These are phyloP conservation scores for Pleurotus salmoneostramineus DNA, from an alignment of 768 basidiomycete species.

Conservation along the genomic window DNA sequence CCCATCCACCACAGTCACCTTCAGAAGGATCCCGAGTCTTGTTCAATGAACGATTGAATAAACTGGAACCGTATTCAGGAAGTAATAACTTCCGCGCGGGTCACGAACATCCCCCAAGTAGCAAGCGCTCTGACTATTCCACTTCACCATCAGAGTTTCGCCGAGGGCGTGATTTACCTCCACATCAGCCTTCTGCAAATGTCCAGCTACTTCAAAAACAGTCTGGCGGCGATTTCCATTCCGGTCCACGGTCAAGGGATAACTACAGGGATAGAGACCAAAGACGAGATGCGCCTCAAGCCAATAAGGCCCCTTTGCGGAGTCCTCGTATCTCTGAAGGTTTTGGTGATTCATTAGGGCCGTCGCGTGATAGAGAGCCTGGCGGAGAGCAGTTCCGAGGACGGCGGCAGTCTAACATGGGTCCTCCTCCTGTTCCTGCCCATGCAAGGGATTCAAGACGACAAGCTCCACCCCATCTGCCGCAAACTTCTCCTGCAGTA, in stretches of 20 bases:
- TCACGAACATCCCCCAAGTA: constrained; percentile 38
- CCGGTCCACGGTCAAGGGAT: neutral
- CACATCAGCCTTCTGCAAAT: constrained; percentile 32
- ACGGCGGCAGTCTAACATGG: constrained; percentile 37
- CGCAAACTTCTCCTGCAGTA: constrained; percentile 25
- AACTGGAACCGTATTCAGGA: constrained; percentile 69
- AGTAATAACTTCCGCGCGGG: constrained; percentile 38
- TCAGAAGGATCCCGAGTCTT: constrained; percentile 66
- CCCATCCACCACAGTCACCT: constrained; percentile 40
- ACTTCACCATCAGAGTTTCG: constrained; percentile 36
- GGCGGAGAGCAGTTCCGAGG: neutral
- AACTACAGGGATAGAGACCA: constrained; percentile 5
- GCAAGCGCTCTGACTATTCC: constrained; percentile 37
- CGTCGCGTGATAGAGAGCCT: constrained; percentile 10
- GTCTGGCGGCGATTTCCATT: constrained; percentile 20
- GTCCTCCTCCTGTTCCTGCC: constrained; percentile 44
- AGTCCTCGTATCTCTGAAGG: constrained; percentile 31
- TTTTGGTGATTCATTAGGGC: constrained; percentile 14
- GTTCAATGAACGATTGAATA: constrained; percentile 95
- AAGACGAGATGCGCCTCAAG: constrained; percentile 18
- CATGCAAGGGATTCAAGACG: constrained; percentile 40
- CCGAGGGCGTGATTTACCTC: constrained; percentile 39
- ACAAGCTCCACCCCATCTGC: constrained; percentile 58
- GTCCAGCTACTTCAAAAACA: constrained; percentile 64
- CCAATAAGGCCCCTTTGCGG: constrained; percentile 34